Percentiles rank a stretch among this genome's conserved stretches.
Conservation (phyloP, 2,329 filamentous ascomycete species). For the Clathrospora elynae region DNA sequence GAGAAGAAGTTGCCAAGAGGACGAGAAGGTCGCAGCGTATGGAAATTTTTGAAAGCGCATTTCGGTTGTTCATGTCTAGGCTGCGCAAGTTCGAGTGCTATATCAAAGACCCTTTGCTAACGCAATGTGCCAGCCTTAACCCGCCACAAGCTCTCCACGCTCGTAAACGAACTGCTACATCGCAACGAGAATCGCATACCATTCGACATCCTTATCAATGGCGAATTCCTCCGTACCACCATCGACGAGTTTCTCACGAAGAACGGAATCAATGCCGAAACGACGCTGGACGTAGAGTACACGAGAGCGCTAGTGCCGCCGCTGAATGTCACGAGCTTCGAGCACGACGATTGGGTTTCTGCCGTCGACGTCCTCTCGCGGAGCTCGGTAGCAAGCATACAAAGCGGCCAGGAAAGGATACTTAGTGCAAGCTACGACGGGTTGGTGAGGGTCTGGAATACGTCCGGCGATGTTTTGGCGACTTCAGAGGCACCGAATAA, state of each 20-base stretch:
- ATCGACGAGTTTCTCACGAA: slow-evolving; percentile 87
- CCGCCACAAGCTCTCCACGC: slow-evolving; percentile 58
- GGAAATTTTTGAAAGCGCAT: not conserved
- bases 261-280: slow-evolving; percentile 87
- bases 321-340: slow-evolving; percentile 85
- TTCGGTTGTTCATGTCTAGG: not conserved
- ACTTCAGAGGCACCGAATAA: slow-evolving; percentile 69
- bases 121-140: slow-evolving; percentile 30
- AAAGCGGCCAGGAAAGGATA: slow-evolving; percentile 69
- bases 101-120: slow-evolving; percentile 13
- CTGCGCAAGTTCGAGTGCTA: not conserved
- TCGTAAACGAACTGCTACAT: slow-evolving; percentile 66
- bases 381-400: slow-evolving; percentile 62
- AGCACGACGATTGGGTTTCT: slow-evolving; percentile 98
- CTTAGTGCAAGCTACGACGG: slow-evolving; percentile 96
- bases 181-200: slow-evolving; percentile 69
- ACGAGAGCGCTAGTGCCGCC: slow-evolving; percentile 90
- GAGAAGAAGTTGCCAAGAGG: no score
- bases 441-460: slow-evolving; percentile 82
- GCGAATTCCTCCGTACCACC: slow-evolving; percentile 84
- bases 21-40: no score
- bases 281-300: slow-evolving; percentile 86
- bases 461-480: slow-evolving; percentile 81
- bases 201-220: slow-evolving; percentile 95
- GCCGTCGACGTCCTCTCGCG: slow-evolving; percentile 79